phyloP scores from a whole-genome alignment of 352 stramenopile genomes.

The Phytopythium vexans region DNA sequence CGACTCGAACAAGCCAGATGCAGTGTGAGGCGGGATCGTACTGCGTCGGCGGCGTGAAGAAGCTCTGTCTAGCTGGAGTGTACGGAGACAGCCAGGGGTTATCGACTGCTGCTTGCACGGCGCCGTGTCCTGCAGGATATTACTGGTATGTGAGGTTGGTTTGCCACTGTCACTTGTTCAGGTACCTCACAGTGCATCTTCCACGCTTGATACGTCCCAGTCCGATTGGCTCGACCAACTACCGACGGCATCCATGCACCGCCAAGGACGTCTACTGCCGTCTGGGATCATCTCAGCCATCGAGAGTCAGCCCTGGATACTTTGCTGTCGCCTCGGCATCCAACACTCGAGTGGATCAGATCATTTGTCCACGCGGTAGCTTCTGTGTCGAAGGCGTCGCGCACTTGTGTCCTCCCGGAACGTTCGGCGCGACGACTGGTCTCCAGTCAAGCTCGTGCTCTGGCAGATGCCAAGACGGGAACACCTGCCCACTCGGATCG shows the following conservation, averaged over 20 bases:
- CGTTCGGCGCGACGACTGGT: slow-evolving; percentile 42
- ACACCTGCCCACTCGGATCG: slow-evolving; percentile 44
- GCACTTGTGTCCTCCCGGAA: slow-evolving; percentile 50
- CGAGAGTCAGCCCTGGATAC: slow-evolving; percentile 33
- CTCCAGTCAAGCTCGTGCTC: slow-evolving; percentile 41
- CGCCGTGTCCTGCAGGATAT: slow-evolving; percentile 56
- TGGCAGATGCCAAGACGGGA: slow-evolving; percentile 51
- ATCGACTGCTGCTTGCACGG: slow-evolving; percentile 40
- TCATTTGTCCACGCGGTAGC: slow-evolving; percentile 49
- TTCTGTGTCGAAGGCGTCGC: slow-evolving; percentile 54
- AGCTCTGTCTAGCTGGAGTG: slow-evolving; percentile 38
- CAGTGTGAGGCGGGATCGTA: slow-evolving; percentile 58
- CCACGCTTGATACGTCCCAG: slow-evolving; percentile 10
- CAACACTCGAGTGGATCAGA: slow-evolving; percentile 42
- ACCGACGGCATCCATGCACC: slow-evolving; percentile 28
- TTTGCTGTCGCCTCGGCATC: slow-evolving; percentile 35
- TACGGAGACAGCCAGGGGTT: slow-evolving; percentile 40
- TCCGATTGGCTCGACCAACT: slow-evolving; percentile 42
- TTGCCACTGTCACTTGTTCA: not conserved
- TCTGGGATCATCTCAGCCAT: slow-evolving; percentile 32
- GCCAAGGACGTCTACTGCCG: slow-evolving; percentile 42
- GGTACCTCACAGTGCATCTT: no score
- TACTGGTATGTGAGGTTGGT: slow-evolving; percentile 36
- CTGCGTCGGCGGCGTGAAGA: slow-evolving; percentile 52
- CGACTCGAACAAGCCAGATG: slow-evolving; percentile 35